phyloP scores from a whole-genome alignment of 495 filamentous ascomycete genomes.

The Aspergillus nanangensis region DNA sequence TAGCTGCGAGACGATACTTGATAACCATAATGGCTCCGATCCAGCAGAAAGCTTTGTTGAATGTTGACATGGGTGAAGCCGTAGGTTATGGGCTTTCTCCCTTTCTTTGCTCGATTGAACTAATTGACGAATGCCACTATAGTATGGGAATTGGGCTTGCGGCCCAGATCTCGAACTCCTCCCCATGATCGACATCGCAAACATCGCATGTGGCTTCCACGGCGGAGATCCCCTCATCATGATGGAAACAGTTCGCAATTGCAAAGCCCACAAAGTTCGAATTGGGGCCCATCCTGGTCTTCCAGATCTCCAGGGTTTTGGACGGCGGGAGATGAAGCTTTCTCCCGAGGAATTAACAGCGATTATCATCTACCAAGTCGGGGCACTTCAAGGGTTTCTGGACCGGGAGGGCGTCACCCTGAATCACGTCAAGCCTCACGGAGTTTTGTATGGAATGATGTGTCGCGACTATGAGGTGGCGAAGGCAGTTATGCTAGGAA shows the following conservation, averaged over 20 bases:
- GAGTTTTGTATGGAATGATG: constrained; percentile 53
- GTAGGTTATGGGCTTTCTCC: constrained; percentile 9
- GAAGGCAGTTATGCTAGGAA: constrained; percentile 46
- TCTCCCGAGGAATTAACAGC: constrained; percentile 53
- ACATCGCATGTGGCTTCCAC: constrained; percentile 61
- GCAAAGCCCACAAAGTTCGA: constrained; percentile 49
- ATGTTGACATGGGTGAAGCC: constrained; percentile 49
- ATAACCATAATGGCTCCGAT: constrained; percentile 34
- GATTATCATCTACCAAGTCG: constrained; percentile 54
- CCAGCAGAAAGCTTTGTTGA: constrained; percentile 46
- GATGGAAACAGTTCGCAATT: constrained; percentile 50
- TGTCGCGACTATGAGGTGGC: constrained; percentile 47
- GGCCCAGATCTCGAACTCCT: constrained; percentile 56
- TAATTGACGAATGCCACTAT: background rate
- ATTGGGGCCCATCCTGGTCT: constrained; percentile 59
- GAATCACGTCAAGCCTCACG: constrained; percentile 59
- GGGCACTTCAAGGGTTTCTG: constrained; percentile 53
- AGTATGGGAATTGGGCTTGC: constrained; percentile 41
- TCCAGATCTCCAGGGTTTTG: constrained; percentile 60
- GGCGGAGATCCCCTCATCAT: constrained; percentile 57
- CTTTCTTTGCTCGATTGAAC: background rate
- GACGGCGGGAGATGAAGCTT: constrained; percentile 52
- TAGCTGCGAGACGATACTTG: background rate
- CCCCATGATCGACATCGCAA: constrained; percentile 56
- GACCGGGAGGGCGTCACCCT: constrained; percentile 49